phyloP scores from a whole-genome alignment of 495 filamentous ascomycete genomes.

The Entonaema liquescens region DNA sequence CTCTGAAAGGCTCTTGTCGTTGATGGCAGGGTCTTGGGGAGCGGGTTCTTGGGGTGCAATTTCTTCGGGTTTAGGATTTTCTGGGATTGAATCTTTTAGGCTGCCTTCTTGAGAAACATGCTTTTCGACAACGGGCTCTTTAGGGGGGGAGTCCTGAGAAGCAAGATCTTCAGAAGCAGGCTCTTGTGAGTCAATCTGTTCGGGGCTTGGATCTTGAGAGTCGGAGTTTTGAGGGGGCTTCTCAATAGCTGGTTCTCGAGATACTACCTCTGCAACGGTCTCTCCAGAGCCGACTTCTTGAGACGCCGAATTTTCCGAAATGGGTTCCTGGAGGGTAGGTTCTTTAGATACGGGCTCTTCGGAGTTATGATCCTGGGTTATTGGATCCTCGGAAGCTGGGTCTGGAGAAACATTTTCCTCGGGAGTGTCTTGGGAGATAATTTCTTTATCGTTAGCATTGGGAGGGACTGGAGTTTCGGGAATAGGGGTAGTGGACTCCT shows the following conservation, averaged over 20 bases:
- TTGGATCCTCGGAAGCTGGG: not conserved
- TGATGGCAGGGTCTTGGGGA: not conserved
- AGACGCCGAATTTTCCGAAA: not conserved
- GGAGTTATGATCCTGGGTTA: not conserved
- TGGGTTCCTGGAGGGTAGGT: not conserved
- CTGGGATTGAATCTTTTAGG: not conserved
- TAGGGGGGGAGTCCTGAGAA: not conserved
- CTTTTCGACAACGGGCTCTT: not conserved
- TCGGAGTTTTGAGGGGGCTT: not conserved
- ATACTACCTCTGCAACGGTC: not conserved
- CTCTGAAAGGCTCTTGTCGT: not conserved
- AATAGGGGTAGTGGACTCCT: not conserved
- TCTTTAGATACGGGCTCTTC: not conserved
- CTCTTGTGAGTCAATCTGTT: not conserved
- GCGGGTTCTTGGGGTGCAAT: not conserved
- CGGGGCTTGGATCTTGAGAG: not conserved
- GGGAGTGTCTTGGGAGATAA: not conserved
- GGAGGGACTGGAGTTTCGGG: not conserved
- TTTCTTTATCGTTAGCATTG: not conserved
- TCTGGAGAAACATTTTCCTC: not conserved
- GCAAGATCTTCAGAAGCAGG: not conserved
- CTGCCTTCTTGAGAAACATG: not conserved
- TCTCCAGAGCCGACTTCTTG: not conserved
- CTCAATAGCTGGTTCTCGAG: not conserved
- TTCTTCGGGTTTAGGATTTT: not conserved